Base-by-base conservation (phyloP, 2,329 filamentous ascomycete species). In the Sporothrix pallida region DNA sequence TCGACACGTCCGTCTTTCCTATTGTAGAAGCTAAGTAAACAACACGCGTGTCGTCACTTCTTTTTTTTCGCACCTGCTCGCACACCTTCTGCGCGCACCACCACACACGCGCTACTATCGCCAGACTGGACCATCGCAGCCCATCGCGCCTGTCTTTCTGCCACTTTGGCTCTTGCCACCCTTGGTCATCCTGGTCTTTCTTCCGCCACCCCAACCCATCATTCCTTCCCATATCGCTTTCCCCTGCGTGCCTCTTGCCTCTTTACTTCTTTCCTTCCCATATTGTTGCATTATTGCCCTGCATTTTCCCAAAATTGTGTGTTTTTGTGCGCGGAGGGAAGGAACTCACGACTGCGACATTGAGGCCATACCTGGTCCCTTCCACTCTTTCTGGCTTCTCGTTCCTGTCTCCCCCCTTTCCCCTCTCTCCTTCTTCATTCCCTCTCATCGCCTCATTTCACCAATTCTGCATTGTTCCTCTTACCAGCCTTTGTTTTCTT, bases 1-100 rank as follows among this genome's bases (percentile, higher is more conserved):
- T 50, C 54, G 48, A 75, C 73, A 75, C 75, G 74, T 75, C 74
- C 48, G 42, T 56, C 20, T 76, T 76, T 76, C 76, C 76, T 67
- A 76, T 76, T 75, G 44, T 5, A 70, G 76, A 46, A 72, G 73
- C 46, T 50, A 60, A 73, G 76, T 77, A 77, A 77, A 77, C 76
- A 77, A 77, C 62, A 72, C 75, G 76, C 76, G 75, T 56, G 72
- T 72, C 68, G 74, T 74, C 69, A 73, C 48, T 73, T 26, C 65
- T 46, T 70, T 71, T 70, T 71, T 71, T 54, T 46, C 60, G 42
- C 9, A 15, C 54, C n/a, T n/a, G 52, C 44, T 15, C 37, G n/a
- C 31, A 23, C 75, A 46, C 67, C 63, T 72, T 72, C 60, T 44
- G 42, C 63, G 48, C 68, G 65, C 67, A 15, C 46, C 23, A 23